Evolutionary conservation across 176 grass and related monocot genomes (phyloP).

Genomic region (Musa itinerans): DNA sequence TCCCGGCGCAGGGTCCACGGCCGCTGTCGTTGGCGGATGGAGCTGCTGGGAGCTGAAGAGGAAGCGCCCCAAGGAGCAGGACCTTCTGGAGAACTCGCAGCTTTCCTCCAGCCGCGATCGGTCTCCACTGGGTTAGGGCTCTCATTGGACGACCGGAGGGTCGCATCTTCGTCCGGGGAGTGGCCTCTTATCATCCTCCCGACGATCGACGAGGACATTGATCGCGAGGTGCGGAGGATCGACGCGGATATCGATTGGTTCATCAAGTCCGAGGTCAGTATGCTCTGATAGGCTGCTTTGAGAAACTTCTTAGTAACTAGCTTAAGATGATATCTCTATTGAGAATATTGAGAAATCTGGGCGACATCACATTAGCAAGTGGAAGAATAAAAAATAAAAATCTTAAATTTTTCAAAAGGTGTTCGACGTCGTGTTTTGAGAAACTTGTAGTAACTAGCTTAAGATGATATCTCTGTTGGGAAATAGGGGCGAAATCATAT

Average conservation of each 20-base stretch:
- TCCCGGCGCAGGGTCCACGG: neutral
- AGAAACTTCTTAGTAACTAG: neutral
- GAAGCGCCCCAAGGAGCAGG: conserved; percentile 86
- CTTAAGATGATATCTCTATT: neutral
- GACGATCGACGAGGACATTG: conserved; percentile 81
- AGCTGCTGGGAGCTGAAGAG: conserved; percentile 39
- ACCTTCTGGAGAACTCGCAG: conserved; percentile 94
- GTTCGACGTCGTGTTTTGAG: too few species aligned
- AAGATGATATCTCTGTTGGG: too few species aligned
- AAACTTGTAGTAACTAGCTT: too few species aligned
- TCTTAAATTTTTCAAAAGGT: too few species aligned
- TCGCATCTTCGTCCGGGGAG: conserved; percentile 57
- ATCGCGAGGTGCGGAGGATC: conserved; percentile 74
- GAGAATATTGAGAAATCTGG: too few species aligned
- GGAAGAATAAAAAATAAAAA: too few species aligned
- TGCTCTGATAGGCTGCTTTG: conserved; percentile 1
- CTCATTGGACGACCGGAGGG: conserved; percentile 78
- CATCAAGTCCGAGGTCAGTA: conserved; percentile 76
- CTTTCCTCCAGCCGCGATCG: conserved; percentile 86
- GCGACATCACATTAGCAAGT: too few species aligned
- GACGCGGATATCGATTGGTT: conserved; percentile 93
- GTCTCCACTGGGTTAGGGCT: conserved; percentile 80
- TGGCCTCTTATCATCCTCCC: conserved; percentile 68
- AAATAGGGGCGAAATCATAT: too few species aligned
- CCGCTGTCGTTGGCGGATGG: conserved; percentile 24